These are phyloP conservation scores for Syncephalastrum monosporum DNA, from an alignment of 371 early-diverging fungal genomes.

Conservation along the genomic window DNA sequence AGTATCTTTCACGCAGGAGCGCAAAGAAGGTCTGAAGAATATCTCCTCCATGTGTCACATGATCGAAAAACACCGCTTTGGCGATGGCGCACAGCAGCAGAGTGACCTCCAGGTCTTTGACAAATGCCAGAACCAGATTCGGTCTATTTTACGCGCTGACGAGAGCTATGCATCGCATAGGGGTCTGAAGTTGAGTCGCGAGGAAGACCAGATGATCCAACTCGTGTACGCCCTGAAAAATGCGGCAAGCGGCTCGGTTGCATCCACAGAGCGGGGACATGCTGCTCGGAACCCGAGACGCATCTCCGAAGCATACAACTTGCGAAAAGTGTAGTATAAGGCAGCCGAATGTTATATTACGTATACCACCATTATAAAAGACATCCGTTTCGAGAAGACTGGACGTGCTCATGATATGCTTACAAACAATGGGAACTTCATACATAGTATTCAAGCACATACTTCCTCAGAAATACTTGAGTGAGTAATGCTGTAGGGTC, in stretches of 20 bases:
- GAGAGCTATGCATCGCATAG: constrained; percentile 47
- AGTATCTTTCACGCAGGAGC: constrained; percentile 2
- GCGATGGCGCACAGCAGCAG: constrained; percentile 23
- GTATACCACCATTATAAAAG: too few species aligned
- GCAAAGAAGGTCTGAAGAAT: constrained; percentile 16
- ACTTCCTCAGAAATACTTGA: too few species aligned
- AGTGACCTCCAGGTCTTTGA: constrained; percentile 48
- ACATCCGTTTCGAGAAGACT: too few species aligned
- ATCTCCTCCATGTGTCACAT: constrained; percentile 44
- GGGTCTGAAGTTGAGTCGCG: constrained; percentile 37
- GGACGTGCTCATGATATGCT: too few species aligned
- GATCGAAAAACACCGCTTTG: constrained; percentile 45
- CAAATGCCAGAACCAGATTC: constrained; percentile 52
- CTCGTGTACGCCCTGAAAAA: constrained; percentile 44
- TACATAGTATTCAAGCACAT: too few species aligned
- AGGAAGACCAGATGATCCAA: constrained; percentile 58
- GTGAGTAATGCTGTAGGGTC: too few species aligned
- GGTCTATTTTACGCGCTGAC: constrained; percentile 42
- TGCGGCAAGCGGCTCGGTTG: constrained; percentile 18
- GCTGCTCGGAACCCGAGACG: constrained; percentile 30
- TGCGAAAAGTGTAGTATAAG: constrained; percentile 11
- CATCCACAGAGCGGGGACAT: constrained; percentile 16
- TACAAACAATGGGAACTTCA: too few species aligned
- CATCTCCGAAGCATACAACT: constrained; percentile 44
- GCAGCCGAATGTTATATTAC: too few species aligned